Percentiles rank a stretch among this genome's conserved stretches.
Conservation (phyloP, 2,329 filamentous ascomycete species). For the Juglanconis juglandina region DNA sequence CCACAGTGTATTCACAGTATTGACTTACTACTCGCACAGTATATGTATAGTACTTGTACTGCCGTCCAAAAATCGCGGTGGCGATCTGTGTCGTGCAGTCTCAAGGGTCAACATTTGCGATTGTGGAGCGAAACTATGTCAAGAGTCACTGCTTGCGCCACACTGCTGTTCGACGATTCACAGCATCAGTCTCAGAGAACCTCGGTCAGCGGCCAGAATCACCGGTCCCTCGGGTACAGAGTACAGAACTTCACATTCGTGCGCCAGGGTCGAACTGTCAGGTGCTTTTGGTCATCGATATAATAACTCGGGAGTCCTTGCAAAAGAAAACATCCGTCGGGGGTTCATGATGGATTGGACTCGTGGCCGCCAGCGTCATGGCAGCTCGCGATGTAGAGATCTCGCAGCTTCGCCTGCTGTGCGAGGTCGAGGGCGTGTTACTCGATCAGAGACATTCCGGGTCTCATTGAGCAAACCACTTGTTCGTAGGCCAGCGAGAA, state of each 20-base stretch:
- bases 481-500: not conserved
- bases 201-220: not conserved
- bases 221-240: too few species aligned
- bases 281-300: not conserved
- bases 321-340: not conserved
- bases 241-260: too few species aligned
- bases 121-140: slow-evolving; percentile 1
- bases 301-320: not conserved
- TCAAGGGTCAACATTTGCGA: not conserved
- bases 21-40: not conserved
- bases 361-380: not conserved
- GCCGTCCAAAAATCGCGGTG: not conserved
- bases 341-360: not conserved
- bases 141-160: slow-evolving; percentile 8
- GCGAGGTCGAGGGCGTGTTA: slow-evolving; percentile 5
- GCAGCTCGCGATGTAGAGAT: not conserved
- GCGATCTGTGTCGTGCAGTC: not conserved
- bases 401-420: not conserved
- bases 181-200: not conserved
- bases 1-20: slow-evolving; percentile 10
- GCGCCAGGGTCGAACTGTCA: not conserved
- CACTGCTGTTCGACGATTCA: slow-evolving; percentile 9
- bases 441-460: slow-evolving; percentile 14
- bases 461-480: not conserved
- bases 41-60: not conserved